phyloP scores from a whole-genome alignment of 495 filamentous ascomycete species.

The Podospora tetraspora region DNA sequence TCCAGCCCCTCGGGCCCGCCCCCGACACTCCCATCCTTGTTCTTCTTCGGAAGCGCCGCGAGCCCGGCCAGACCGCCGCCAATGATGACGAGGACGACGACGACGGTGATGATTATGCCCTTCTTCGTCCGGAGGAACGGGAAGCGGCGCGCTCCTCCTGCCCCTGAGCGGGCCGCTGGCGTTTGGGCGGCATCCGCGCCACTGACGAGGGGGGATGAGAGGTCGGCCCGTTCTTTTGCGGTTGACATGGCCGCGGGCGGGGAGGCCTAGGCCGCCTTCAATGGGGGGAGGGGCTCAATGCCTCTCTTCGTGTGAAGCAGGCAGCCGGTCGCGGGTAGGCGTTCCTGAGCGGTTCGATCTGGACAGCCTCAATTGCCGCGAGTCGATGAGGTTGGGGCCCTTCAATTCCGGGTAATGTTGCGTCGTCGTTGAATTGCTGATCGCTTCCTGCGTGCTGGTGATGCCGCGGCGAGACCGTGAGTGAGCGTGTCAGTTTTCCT shows the following conservation, averaged over 20 bases:
- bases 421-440: background rate
- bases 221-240: background rate
- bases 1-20: slow-evolving; percentile 1
- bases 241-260: background rate
- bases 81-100: slow-evolving; percentile 34
- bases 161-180: slow-evolving; percentile 9
- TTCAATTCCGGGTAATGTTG: background rate
- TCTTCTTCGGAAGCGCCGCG: slow-evolving; percentile 25
- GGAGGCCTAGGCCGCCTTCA: no score
- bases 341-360: no score
- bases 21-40: slow-evolving; percentile 3
- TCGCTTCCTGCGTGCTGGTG: background rate
- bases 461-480: background rate
- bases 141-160: slow-evolving; percentile 23
- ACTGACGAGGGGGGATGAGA: background rate
- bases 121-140: slow-evolving; percentile 37
- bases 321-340: no score
- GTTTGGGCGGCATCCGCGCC: background rate
- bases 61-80: slow-evolving; percentile 33
- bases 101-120: slow-evolving; percentile 31
- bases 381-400: background rate
- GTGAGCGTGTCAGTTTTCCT: background rate
- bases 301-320: background rate
- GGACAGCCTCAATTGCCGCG: background rate
- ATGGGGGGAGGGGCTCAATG: background rate